Evolutionary conservation across 2,329 filamentous ascomycete species (phyloP), one percentile per base, ranked within the genome.

Genomic region (Pestalotiopsis sp.): DNA sequence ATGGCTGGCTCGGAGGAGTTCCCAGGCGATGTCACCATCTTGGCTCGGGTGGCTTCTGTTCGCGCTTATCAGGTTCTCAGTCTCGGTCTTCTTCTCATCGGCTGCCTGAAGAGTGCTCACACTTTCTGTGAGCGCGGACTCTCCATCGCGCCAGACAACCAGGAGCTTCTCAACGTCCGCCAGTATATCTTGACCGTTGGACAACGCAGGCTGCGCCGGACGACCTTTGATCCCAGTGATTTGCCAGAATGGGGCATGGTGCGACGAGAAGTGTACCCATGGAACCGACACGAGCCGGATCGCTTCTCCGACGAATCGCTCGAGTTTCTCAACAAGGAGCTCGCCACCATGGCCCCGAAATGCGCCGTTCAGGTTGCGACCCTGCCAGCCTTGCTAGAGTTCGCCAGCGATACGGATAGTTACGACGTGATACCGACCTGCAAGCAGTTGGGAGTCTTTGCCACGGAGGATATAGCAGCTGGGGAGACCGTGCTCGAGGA

Each of bases 401-500:
- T 83, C 27, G 87, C 86, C 3, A 87, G 86, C 68, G 80, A 81
- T 36, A 85, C 82, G 1, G 83, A 86, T 69, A 76, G 76, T 31
- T 84, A 83, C 72, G 82, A 85, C n/a, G 82, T 82, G 56, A 86
- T 85, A 17, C 82, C 85, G 9, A 91, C 88, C 4, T 91, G 90
- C 73, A 87, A 88, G 70, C 96, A 99, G 79, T 87, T 99, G 0
- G 96, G 96, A 4, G 87, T 99, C 3, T 98, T 98, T 78, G 95
- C 95, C 7, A 93, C 90, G 74, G 88, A 93, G 71, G 91, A 97
- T 72, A 93, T 98, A 49, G 82, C 84, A 0, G 89, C 94, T 0
- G 93, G 92, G 11, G 92, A 97, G 77, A 84, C 87, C 5, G 90
- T 98, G 1, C 86, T 99, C 38, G 84, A 88, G 62, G 96, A 99